Base-by-base conservation (phyloP, 768 basidiomycete species). In the Pleurotus platypus region DNA sequence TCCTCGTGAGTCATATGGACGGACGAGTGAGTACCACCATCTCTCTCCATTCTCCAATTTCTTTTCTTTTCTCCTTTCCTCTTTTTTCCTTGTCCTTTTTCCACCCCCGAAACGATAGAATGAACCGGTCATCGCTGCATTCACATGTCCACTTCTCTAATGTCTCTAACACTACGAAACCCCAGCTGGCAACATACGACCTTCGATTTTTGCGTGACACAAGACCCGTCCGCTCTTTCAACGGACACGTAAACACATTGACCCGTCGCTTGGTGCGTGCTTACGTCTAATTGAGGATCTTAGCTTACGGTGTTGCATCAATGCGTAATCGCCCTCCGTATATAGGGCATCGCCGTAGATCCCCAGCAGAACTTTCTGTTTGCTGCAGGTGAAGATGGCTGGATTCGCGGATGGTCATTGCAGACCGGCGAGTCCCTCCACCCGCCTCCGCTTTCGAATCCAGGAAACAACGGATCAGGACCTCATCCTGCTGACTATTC, bases 391-490 rank as follows among this genome's bases (percentile, higher is more conserved):
- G 78, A 84, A 59, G 89, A 92, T 67, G 60, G 70, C 43, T 76
- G 75, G 30, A 78, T 91, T 57, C 82, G 87, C 20, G 79, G 78
- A 2, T 92, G 90, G 90, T 87, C 87, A 9, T 66, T 91, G 7
- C 75, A 68, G 13, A 80, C 78, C 6, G 89, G 87, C 4, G 69
- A 69, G 13, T 71, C 71, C 4, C 58, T 85, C 16, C 59, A 18
- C 63, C 71, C 66, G 30, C 30, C 30, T 35, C 9, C 30, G 30
- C 9, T 35, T 35, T 35, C 30, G 30, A 35, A 35, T 35, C 11
- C 9, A 35, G 11, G 9, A 35, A 11, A 45, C 16, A 9, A 40
- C 13, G 20, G 37, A 22, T 35, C 38, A 56, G 5, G 24, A 56
- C 24, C 16, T 18, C 24, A 15, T 18, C 18, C 55, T 47, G 8